Base-by-base conservation (phyloP, 768 basidiomycete species). In the Inosperma sp. region DNA sequence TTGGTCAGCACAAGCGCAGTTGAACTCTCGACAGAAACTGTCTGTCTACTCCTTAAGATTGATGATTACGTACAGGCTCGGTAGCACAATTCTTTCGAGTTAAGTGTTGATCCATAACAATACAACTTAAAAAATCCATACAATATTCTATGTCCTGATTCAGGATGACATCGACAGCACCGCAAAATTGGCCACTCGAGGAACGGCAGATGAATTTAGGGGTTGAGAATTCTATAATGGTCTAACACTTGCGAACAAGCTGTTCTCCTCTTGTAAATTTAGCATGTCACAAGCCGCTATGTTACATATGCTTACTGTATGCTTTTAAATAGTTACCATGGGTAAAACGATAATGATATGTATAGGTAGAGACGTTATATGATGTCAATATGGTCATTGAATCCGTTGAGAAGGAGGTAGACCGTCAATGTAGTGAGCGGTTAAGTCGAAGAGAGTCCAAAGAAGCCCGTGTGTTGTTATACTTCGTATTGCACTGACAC, bases 21-120 rank as follows among this genome's bases (percentile, higher is more conserved):
- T 49, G 95, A 99, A 70, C 76, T 98, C 44, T 76, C 96, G 19
- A 96, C 95, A 9, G 96, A 99, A 73, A 98, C 96, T 2, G 95
- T 98, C n/a, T 92, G 93, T 58, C 70, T 99, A 60, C 68, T 99
- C 63, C 69, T 99, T 65, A 91, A 96, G 73, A 97, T 99, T 12
- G 95, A 97, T 65, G 95, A 93, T 62, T 93, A 90, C 59, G 88
- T 90, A 54, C 88, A 89, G 69, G 75, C 83, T 55, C 80, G 88
- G 68, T 87, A 72, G n/a, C n/a, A 65, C 43, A 35, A 17, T 30
- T 34, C 30, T 19, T 25, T 33, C 6, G n/a, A 19, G 5, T 33
- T n/a, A n/a, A n/a, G n/a, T n/a, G n/a, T n/a, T n/a, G n/a, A n/a
- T n/a, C n/a, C n/a, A n/a, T n/a, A n/a, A n/a, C 12, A 30, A 22